phyloP scores from a whole-genome alignment of 2,329 filamentous ascomycete genomes.

The Diaporthe sp. region DNA sequence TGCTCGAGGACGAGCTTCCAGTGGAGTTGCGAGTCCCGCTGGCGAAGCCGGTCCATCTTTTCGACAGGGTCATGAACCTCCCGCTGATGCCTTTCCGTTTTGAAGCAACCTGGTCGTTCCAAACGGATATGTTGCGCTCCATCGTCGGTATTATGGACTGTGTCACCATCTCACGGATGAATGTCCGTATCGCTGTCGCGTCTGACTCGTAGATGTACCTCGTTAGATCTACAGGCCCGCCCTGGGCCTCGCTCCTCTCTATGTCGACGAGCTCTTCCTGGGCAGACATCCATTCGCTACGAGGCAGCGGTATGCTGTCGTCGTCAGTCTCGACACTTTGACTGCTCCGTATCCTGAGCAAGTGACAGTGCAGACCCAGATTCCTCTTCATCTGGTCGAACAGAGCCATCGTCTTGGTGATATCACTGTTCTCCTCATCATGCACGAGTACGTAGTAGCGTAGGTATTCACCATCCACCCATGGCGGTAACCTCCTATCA shows the following conservation, averaged over 20 bases:
- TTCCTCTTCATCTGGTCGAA: conserved; percentile 99
- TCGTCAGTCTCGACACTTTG: conserved; percentile 92
- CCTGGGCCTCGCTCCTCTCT: conserved; percentile 75
- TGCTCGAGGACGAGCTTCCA: conserved; percentile 69
- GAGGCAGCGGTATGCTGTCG: conserved; percentile 85
- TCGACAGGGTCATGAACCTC: conserved; percentile 93
- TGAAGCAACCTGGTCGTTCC: conserved; percentile 98
- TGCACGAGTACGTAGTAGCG: conserved; percentile 97
- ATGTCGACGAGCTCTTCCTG: conserved; percentile 86
- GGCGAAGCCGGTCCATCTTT: conserved; percentile 89
- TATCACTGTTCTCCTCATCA: conserved; percentile 95
- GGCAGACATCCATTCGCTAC: conserved; percentile 90
- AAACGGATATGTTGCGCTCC: conserved; percentile 90
- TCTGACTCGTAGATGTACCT: conserved; percentile 94
- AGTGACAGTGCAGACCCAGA: conserved; percentile 94
- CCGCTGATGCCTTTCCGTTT: conserved; percentile 89
- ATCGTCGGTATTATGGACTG: conserved; percentile 96
- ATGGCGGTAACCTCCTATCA: conserved; percentile 79
- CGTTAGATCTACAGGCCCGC: conserved; percentile 79
- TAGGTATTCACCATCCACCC: conserved; percentile 92
- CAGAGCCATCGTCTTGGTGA: conserved; percentile 86
- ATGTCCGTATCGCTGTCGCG: conserved; percentile 86
- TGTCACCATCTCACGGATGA: conserved; percentile 94
- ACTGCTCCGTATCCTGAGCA: conserved; percentile 86
- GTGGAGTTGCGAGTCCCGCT: conserved; percentile 73